Percentiles rank a stretch among this genome's conserved stretches.
Conservation (phyloP, 192 early-diverging fungal species). For the Allomyces macrogynus region DNA sequence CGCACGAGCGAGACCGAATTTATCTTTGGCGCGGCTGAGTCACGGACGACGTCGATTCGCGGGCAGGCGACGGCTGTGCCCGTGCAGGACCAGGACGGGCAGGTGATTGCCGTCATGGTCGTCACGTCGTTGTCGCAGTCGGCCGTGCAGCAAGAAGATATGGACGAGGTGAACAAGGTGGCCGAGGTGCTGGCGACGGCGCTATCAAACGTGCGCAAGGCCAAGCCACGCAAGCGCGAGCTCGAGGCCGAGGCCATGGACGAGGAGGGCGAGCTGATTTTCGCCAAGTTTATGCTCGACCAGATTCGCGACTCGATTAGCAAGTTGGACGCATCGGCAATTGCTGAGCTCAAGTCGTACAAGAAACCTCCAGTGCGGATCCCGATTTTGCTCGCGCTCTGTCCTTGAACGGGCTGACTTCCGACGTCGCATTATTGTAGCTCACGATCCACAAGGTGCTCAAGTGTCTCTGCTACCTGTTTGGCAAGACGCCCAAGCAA, state of each 20-base stretch:
- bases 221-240: slow-evolving; percentile 7
- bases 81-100: slow-evolving; percentile 11
- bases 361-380: slow-evolving; percentile 20
- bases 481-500: slow-evolving; percentile 28
- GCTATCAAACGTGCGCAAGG: slow-evolving; percentile 5
- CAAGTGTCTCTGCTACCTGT: slow-evolving; percentile 30
- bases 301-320: slow-evolving; percentile 13
- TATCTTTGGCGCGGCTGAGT: background rate
- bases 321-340: slow-evolving; percentile 16
- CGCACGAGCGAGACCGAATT: background rate
- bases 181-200: slow-evolving; percentile 8
- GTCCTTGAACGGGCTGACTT: too few relatives aligned
- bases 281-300: slow-evolving; percentile 28
- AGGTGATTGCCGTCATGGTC: slow-evolving; percentile 13
- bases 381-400: background rate
- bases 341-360: slow-evolving; percentile 32
- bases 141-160: slow-evolving; percentile 8
- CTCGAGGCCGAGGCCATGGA: slow-evolving; percentile 26
- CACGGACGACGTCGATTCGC: background rate
- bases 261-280: slow-evolving; percentile 20
- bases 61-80: slow-evolving; percentile 12
- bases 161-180: slow-evolving; percentile 15
- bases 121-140: slow-evolving; percentile 4
- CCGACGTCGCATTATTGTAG: too few relatives aligned
- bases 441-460: slow-evolving; percentile 23